Evolutionary conservation across 805 yeast genomes (phyloP), one percentile per base, ranked within the genome.

Genomic region (Saccharomycopsis amapae): DNA sequence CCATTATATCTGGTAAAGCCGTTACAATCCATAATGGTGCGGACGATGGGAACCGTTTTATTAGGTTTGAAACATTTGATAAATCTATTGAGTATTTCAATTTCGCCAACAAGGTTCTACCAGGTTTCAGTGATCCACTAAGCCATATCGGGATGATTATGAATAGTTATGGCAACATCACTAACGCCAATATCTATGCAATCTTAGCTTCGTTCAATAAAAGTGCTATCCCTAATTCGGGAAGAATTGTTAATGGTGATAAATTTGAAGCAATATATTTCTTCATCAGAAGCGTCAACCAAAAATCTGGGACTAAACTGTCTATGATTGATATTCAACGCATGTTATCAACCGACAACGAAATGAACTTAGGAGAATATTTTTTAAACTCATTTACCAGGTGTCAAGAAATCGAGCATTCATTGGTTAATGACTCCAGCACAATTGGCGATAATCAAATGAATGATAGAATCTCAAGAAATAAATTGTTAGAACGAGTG

Each of bases 181-280:
- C n/a, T 10, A 22, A 45, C 20, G 9, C 13, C 15, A 45, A 31
- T 17, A 7, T 45, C 24, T 19, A 12, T 5, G 17, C 35, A 28
- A 33, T 42, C 1, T 13, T 45, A 1, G 20, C 19, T 10, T 38
- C 46, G 12, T 41, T 48, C 39, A 48, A 48, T 38, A 10, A 26
- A 17, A 9, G 3, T 10, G 13, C 42, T 5, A 6, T 9, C 28
- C 12, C 43, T 3, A n/a, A 22, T 5, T 24, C 28, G 23, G 12
- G 31, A 10, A 17, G 6, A 5, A n/a, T 35, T 13, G 20, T 35
- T 13, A 25, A 15, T 22, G 52, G 49, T 9, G 45, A 49, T 30
- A 42, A 49, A 24, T 49, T 49, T 46, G 48, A 43, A 25, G 48
- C 53, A 3, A 15, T 46, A 9, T 44, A 40, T 30, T 43, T 32